phyloP scores from a whole-genome alignment of 2,329 filamentous ascomycete species.

The Alternaria sp. region DNA sequence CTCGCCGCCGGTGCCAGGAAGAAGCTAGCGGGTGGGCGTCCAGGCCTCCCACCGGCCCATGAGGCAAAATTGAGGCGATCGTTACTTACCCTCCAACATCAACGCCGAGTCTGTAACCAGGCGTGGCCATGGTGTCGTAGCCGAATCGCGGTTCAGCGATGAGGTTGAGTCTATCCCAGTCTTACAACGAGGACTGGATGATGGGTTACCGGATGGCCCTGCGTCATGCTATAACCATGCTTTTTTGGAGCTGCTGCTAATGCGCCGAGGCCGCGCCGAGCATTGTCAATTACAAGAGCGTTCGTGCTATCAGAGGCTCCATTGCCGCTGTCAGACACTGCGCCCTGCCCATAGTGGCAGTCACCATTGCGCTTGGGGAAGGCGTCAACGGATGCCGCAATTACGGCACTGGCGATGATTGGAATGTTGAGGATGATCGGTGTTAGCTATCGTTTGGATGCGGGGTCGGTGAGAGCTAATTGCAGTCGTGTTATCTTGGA shows the following conservation, averaged over 20 bases:
- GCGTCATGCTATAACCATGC: conserved; percentile 15
- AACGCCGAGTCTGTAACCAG: conserved; percentile 42
- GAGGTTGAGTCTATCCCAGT: not conserved
- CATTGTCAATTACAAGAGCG: not conserved
- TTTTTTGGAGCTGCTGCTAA: conserved; percentile 9
- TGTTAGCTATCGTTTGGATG: not conserved
- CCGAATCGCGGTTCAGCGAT: not conserved
- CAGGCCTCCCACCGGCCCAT: not conserved
- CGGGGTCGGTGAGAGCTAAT: not conserved
- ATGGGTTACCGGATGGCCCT: conserved; percentile 1
- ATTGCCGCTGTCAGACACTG: not conserved
- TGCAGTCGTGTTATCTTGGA: not conserved
- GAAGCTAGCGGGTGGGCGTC: not conserved
- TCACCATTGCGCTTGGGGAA: not conserved
- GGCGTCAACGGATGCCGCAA: not conserved
- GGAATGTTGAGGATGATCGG: conserved; percentile 2
- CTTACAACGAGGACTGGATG: not conserved
- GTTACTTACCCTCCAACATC: conserved; percentile 45
- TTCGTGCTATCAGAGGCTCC: not conserved
- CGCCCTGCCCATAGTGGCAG: not conserved
- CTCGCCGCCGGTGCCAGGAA: not conserved
- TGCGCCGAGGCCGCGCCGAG: conserved; percentile 10
- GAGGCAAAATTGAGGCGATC: not conserved
- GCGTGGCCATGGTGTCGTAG: conserved; percentile 4
- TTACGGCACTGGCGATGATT: not conserved